Base-by-base conservation (phyloP, 129 eudicot species). In the Pittosporum tobira region DNA sequence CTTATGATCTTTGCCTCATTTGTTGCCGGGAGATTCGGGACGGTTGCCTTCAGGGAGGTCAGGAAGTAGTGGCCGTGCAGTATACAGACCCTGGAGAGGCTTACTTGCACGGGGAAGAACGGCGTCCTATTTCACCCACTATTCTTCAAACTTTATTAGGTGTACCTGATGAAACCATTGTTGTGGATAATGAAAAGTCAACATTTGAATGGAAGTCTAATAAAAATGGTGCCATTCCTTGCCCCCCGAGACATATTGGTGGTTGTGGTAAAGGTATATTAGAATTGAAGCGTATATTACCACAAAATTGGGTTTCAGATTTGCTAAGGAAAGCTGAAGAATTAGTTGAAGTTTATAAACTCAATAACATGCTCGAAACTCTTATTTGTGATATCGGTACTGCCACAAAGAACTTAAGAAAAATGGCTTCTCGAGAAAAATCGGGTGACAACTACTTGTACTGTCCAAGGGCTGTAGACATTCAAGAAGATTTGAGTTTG, bases 1-100 rank as follows among this genome's bases (percentile, higher is more conserved):
- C 57, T 1, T 76, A 71, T 76, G 77, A 70, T 42, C 68, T 76
- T 29, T 76, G 77, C 51, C 71, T 77, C 61, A 50, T 27, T 42
- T 77, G 82, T 62, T 77, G 82, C 48, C 49, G 29, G 4, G 82
- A 77, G 65, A 16, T 77, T 24, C 76, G 78, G 4, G 57, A 60
- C 43, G 71, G 75, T 22, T n/a, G 19, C 37, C 21, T 67, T 28
- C 71, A 42, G 20, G 59, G 54, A 24, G 3, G 75, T 42, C 71
- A 58, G 18, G 53, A 67, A 9, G 71, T 43, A 57, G 63, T 38
- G 11, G 26, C 51, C 10, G 20, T 54, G 21, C 14, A 55, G 12
- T 53, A 37, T 31, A 16, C 1, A 22, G 51, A 53, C 47, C 48
- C 48, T 36, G 69, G 57, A 22, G 18, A 62, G 11, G 55, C 27